Evolutionary conservation across 805 yeast species (phyloP).

Genomic region (Priceomyces carsonii): DNA sequence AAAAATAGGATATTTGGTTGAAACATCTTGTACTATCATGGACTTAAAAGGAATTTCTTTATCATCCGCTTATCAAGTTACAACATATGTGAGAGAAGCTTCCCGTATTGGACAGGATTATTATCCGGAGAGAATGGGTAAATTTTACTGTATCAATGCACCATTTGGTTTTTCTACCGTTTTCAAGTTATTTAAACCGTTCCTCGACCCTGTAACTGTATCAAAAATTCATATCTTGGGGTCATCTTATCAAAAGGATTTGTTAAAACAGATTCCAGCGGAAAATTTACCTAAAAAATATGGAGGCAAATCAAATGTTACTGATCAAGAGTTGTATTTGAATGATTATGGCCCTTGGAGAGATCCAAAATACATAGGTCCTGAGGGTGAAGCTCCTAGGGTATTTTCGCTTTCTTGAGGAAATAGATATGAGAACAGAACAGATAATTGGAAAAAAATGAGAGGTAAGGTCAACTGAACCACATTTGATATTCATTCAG

Average conservation of each 20-base stretch:
- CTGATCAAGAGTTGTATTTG: constrained; percentile 78
- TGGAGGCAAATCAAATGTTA: constrained; percentile 77
- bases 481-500: neutral
- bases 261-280: constrained; percentile 88
- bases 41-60: constrained; percentile 94
- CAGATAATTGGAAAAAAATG: neutral
- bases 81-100: constrained; percentile 88
- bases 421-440: too few species aligned
- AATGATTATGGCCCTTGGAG: constrained; percentile 98
- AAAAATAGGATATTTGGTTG: constrained; percentile 71
- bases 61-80: constrained; percentile 78
- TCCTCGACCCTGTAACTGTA: constrained; percentile 96
- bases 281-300: constrained; percentile 90
- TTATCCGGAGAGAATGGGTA: constrained; percentile 99
- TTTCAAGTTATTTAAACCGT: constrained; percentile 86
- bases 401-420: too few species aligned
- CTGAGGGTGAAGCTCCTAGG: constrained; percentile 91
- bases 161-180: constrained; percentile 98
- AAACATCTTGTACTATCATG: constrained; percentile 94
- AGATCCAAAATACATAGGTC: constrained; percentile 82
- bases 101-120: constrained; percentile 93
- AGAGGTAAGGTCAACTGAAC: neutral
- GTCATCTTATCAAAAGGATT: constrained; percentile 72
- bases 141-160: constrained; percentile 91
- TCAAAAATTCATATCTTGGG: constrained; percentile 90